Evolutionary conservation across 2,329 filamentous ascomycete genomes (phyloP).

Genomic region (Aspergillus tamarii): DNA sequence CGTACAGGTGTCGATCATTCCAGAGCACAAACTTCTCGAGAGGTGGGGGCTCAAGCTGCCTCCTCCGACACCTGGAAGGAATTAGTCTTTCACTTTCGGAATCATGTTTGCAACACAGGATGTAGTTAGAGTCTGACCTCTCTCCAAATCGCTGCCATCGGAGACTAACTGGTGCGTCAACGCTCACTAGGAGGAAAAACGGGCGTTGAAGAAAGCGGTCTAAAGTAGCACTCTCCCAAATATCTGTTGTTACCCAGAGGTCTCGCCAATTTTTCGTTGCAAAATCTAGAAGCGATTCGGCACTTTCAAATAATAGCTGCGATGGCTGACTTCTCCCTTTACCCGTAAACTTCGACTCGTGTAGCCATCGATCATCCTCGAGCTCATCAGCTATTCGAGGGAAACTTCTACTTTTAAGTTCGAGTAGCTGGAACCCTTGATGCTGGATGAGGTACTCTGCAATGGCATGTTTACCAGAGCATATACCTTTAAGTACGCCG

Average conservation of each 20-base stretch:
- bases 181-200: constrained; percentile 89
- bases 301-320: constrained; percentile 58
- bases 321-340: constrained; percentile 22
- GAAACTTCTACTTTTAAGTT: constrained; percentile 52
- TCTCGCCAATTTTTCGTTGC: constrained; percentile 83
- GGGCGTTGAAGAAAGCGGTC: constrained; percentile 78
- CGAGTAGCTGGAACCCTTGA: constrained; percentile 77
- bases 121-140: constrained; percentile 48
- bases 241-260: constrained; percentile 83
- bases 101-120: not conserved
- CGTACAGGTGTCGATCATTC: constrained; percentile 77
- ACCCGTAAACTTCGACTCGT: constrained; percentile 27
- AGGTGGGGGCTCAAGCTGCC: constrained; percentile 54
- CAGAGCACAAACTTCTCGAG: constrained; percentile 64
- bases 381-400: constrained; percentile 25
- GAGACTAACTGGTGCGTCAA: constrained; percentile 84
- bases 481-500: constrained; percentile 67
- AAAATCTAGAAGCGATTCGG: constrained; percentile 75
- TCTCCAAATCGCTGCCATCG: constrained; percentile 79
- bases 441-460: constrained; percentile 83
- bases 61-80: constrained; percentile 50
- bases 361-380: constrained; percentile 33
- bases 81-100: not conserved
- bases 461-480: constrained; percentile 88
- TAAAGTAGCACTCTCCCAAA: constrained; percentile 72